Percentiles rank a stretch among this genome's conserved stretches.
Conservation (phyloP, 306 rosid species). For the Pueraria montana region DNA sequence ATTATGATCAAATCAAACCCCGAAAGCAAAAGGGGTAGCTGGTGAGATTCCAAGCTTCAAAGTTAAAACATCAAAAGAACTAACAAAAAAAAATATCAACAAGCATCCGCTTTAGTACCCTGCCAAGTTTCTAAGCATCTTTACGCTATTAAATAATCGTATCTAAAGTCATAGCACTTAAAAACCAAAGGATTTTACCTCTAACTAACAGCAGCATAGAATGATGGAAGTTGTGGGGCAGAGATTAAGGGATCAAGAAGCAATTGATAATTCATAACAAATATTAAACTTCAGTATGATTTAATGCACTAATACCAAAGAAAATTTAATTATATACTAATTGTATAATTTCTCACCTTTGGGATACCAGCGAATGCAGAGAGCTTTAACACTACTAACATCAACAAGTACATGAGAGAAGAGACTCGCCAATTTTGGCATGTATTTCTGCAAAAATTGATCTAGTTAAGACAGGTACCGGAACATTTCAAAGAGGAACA, state of each 20-base stretch:
- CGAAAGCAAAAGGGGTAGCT: neutral
- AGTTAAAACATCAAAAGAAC: constrained; percentile 1
- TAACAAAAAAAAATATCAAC: constrained; percentile 2
- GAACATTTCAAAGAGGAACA: constrained; percentile 40
- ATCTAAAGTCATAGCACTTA: neutral
- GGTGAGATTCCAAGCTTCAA: constrained; percentile 10
- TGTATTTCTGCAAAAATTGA: constrained; percentile 77
- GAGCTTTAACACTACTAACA: constrained; percentile 91
- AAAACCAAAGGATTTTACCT: neutral
- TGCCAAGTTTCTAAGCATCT: constrained; percentile 3
- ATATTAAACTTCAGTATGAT: constrained; percentile 13
- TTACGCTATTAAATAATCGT: constrained; percentile 2
- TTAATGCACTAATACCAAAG: neutral
- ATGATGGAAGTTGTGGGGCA: neutral
- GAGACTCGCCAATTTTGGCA: constrained; percentile 92
- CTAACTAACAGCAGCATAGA: neutral
- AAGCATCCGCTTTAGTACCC: constrained; percentile 9
- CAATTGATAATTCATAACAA: constrained; percentile 9
- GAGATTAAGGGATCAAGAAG: neutral
- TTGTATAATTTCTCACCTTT: constrained; percentile 62
- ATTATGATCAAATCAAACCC: neutral
- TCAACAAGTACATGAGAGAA: constrained; percentile 96
- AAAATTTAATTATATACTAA: constrained; percentile 14
- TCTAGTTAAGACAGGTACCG: constrained; percentile 18
- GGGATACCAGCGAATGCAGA: constrained; percentile 94